A percentile compares a stretch with the other conserved stretches of the same genome.
These are phyloP conservation scores for Eucalyptus melliodora DNA, from an alignment of 345 rosid genomes.

Conservation along the genomic window DNA sequence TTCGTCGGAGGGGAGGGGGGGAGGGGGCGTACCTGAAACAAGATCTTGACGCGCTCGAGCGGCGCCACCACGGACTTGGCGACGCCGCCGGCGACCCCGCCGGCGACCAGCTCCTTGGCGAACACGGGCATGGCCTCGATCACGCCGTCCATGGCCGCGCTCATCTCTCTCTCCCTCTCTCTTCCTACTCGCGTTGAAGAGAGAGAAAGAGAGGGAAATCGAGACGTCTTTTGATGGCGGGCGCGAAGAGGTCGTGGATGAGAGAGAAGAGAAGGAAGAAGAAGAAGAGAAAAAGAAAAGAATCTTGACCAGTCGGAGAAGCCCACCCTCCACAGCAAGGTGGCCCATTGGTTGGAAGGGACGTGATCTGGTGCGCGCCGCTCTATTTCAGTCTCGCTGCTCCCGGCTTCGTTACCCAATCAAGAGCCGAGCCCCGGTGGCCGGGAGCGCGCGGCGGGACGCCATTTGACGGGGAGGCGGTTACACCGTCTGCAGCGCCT, in stretches of 20 bases:
- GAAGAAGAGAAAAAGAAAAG: background rate
- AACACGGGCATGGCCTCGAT: conserved; percentile 69
- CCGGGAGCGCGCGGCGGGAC: background rate
- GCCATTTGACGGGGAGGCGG: background rate
- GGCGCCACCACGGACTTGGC: conserved; percentile 90
- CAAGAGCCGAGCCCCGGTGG: background rate
- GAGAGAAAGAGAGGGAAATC: background rate
- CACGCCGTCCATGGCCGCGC: conserved; percentile 20
- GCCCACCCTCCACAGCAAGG: background rate
- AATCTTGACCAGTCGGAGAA: background rate
- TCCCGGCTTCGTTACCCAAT: background rate
- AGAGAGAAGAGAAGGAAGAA: background rate
- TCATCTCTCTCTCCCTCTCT: background rate
- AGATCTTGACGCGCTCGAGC: conserved; percentile 86
- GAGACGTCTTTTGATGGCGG: background rate
- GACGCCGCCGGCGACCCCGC: conserved; percentile 84
- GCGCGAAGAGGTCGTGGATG: background rate
- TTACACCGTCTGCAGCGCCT: background rate
- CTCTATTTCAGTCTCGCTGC: background rate
- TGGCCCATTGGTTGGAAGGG: background rate
- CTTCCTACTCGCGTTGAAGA: conserved; percentile 5
- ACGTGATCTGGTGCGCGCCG: background rate
- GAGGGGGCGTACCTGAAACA: conserved; percentile 52
- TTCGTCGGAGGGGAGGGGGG: background rate
- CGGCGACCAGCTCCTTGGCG: conserved; percentile 76